These are phyloP conservation scores for Fusarium sp. DNA, from an alignment of 2,329 filamentous ascomycete genomes.

Conservation along the genomic window DNA sequence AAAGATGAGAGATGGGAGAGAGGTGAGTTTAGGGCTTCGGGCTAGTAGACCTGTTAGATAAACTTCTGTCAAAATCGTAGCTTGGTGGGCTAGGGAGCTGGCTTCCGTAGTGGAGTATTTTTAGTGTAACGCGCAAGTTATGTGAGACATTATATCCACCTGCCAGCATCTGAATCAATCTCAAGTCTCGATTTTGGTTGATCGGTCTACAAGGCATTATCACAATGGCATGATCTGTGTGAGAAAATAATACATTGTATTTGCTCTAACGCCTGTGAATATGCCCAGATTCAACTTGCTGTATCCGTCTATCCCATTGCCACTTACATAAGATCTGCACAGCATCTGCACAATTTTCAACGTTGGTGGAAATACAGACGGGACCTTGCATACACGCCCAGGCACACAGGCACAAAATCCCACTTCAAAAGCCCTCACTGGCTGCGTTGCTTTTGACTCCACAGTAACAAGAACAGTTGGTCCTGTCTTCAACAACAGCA, in stretches of 20 bases:
- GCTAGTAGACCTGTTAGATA: not conserved
- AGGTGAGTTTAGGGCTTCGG: not conserved
- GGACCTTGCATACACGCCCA: constrained; percentile 1
- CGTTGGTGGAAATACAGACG: not conserved
- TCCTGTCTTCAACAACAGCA: constrained; percentile 6
- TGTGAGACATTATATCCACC: not conserved
- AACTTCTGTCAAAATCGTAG: constrained; percentile 9
- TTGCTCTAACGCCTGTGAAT: too few relatives aligned
- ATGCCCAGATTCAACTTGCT: not conserved
- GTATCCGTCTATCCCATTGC: not conserved
- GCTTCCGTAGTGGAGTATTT: not conserved
- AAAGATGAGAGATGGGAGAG: not conserved
- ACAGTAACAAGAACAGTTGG: not conserved
- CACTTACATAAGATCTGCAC: not conserved
- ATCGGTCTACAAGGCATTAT: too few relatives aligned
- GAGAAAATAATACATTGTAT: not conserved
- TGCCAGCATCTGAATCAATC: not conserved
- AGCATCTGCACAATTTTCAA: not conserved
- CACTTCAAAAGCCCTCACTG: not conserved
- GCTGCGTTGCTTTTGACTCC: not conserved
- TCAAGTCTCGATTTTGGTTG: too few relatives aligned
- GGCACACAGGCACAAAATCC: not conserved
- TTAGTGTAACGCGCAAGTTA: not conserved
- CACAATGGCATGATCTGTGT: too few relatives aligned
- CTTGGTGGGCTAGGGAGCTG: not conserved